phyloP scores from a whole-genome alignment of 257 asterid genomes.

The Gardenia jasminoides region DNA sequence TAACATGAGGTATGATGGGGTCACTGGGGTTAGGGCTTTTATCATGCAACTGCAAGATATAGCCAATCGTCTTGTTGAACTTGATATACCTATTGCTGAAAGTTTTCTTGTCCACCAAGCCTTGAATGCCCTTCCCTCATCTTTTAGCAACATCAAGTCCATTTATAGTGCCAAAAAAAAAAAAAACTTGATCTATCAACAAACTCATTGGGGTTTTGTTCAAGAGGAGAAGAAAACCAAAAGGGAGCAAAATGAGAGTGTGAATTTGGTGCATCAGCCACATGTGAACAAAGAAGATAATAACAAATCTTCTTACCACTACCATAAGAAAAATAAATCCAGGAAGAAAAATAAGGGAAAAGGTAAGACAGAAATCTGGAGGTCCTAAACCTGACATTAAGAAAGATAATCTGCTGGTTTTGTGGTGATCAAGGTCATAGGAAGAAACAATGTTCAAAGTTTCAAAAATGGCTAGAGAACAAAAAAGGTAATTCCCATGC shows the following conservation, averaged over 20 bases:
- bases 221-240: not conserved
- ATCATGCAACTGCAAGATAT: not conserved
- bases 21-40: not conserved
- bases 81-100: not conserved
- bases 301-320: not conserved
- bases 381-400: too few relatives aligned
- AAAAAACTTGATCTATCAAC: not conserved
- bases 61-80: not conserved
- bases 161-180: too few relatives aligned
- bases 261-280: not conserved
- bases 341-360: not conserved
- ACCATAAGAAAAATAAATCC: not conserved
- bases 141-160: not conserved
- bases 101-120: not conserved
- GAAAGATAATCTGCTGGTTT: not conserved
- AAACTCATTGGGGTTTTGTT: not conserved
- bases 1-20: not conserved
- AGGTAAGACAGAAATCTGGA: not conserved
- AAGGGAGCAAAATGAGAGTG: not conserved
- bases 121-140: not conserved
- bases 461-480: too few relatives aligned
- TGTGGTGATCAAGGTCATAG: too few relatives aligned
- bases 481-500: too few relatives aligned
- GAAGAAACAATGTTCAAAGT: too few relatives aligned
- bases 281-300: not conserved